phyloP scores from a whole-genome alignment of 495 filamentous ascomycete genomes.

The Aspergillus olivimuriae region DNA sequence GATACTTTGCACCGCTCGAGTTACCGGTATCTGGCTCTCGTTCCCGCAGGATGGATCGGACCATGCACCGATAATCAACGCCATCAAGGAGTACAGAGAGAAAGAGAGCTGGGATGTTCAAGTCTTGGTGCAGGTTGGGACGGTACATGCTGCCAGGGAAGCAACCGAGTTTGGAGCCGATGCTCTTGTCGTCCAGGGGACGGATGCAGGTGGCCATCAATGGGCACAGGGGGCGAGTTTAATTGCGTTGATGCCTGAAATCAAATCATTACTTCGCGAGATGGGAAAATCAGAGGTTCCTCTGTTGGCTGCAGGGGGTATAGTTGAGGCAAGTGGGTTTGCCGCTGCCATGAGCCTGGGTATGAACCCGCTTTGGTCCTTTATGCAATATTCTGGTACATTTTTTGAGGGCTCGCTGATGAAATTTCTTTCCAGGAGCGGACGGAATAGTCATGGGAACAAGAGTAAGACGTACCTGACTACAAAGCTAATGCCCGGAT shows the following conservation, averaged over 20 bases:
- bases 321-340: not conserved
- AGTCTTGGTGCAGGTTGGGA: not conserved
- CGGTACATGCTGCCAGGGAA: not conserved
- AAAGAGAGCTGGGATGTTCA: not conserved
- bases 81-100: not conserved
- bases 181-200: not conserved
- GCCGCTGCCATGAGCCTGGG: not conserved
- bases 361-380: too few relatives aligned
- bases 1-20: not conserved
- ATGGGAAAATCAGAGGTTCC: not conserved
- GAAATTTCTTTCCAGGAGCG: not conserved
- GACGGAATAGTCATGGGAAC: conserved; percentile 1
- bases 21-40: not conserved
- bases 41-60: not conserved
- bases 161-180: not conserved
- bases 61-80: not conserved
- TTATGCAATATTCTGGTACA: too few relatives aligned
- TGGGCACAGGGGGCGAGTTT: not conserved
- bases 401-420: too few relatives aligned
- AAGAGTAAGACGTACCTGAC: too few relatives aligned
- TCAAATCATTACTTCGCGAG: not conserved
- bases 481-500: too few relatives aligned
- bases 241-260: not conserved
- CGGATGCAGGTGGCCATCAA: not conserved
- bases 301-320: not conserved